A percentile compares a stretch with the other conserved stretches of the same genome.
Conservation (phyloP, 768 basidiomycete species). For the Auriculariales sp. region DNA sequence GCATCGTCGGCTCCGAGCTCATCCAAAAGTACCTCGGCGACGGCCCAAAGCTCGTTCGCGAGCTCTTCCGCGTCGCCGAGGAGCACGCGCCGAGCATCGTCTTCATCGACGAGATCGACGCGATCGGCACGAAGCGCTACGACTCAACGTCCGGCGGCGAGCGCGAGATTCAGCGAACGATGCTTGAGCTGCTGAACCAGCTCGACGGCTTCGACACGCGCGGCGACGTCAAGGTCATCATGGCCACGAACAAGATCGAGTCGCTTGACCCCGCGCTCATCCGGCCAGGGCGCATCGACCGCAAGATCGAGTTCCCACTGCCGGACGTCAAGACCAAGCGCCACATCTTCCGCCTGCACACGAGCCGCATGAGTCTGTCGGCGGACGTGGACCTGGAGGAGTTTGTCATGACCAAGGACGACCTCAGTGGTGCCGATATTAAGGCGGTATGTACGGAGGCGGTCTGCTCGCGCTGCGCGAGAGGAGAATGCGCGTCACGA, state of each 20-base stretch:
- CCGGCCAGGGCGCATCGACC: slow-evolving; percentile 94
- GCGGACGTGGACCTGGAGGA: slow-evolving; percentile 91
- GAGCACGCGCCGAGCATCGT: slow-evolving; percentile 98
- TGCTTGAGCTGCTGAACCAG: slow-evolving; percentile 97
- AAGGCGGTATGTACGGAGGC: slow-evolving; percentile 99
- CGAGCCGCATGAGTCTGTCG: slow-evolving; percentile 81
- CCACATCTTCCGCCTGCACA: slow-evolving; percentile 94
- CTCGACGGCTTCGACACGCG: slow-evolving; percentile 98
- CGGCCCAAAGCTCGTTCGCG: slow-evolving; percentile 93
- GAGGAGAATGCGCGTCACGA: slow-evolving; percentile 85
- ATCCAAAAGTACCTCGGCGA: slow-evolving; percentile 99
- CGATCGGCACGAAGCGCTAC: slow-evolving; percentile 97
- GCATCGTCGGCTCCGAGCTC: slow-evolving; percentile 92
- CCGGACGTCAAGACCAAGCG: slow-evolving; percentile 98
- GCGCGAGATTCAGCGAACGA: slow-evolving; percentile 97
- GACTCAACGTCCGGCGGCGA: slow-evolving; percentile 98
- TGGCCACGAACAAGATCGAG: slow-evolving; percentile 98
- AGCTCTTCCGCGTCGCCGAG: slow-evolving; percentile 92
- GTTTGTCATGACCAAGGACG: slow-evolving; percentile 90
- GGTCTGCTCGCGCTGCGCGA: slow-evolving; percentile 89
- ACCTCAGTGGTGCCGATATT: slow-evolving; percentile 93
- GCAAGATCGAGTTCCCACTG: slow-evolving; percentile 96
- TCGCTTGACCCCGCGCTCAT: slow-evolving; percentile 95
- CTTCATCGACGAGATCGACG: slow-evolving; percentile 99
- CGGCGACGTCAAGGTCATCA: slow-evolving; percentile 99